Evolutionary conservation across 257 asterid species (phyloP), one percentile per base, ranked within the genome.

Genomic region (Agastache rugosa): DNA sequence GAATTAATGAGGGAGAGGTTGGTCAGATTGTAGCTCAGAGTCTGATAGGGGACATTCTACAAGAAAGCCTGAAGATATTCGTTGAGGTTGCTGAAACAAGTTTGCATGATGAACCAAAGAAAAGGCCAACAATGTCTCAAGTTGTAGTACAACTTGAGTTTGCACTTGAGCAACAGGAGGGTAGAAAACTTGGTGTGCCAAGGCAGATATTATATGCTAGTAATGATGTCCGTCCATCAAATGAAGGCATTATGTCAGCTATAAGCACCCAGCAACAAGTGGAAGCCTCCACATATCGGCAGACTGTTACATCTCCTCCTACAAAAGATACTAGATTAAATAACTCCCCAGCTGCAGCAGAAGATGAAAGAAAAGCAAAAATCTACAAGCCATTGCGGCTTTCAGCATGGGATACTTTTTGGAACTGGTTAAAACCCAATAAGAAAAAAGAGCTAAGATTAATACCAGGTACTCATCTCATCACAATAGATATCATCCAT

Each of bases 81-180:
- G 73, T 65, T 12, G 79, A 23, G 53, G 20, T 75, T 3, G 67
- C 67, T 14, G 62, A 75, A 66, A 67, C 74, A 66, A 44, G 79
- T n/a, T 67, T 75, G 67, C 23, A 53, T 16, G 72, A 53, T 10
- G 72, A 69, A 27, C 89, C 93, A n/a, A 84, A 72, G 50, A 77
- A 79, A 63, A 82, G 88, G 44, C 90, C 90, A 17, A 44, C 84
- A 20, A 70, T 70, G 75, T 5, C 85, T 20, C 83, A 85, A 61
- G 77, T 88, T 19, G 80, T 85, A 71, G 54, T 78, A 5, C 85
- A 79, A 63, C 89, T 86, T 23, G 85, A 83, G 62, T 72, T 60
- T 61, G 88, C 87, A 39, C 75, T 86, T 77, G 83, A 42, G 60
- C 79, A 79, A 29, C 91, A 83, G 44, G 79, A 79, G 58, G 74